Evolutionary conservation across 345 rosid genomes (phyloP).

Genomic region (Physaria fendleri): DNA sequence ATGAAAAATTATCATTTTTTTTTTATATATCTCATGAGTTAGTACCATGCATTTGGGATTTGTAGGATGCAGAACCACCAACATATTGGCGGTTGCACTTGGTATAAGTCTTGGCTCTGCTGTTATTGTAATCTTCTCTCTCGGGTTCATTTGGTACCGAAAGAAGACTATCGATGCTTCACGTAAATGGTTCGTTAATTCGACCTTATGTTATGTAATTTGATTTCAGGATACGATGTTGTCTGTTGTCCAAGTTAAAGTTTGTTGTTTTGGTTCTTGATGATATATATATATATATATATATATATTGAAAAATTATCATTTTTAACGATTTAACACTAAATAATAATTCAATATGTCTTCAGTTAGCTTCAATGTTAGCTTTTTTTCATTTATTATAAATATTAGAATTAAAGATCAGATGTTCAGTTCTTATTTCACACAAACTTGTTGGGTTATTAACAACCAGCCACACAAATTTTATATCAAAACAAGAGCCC

Average conservation of each 20-base stretch:
- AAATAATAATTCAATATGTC: too few species aligned
- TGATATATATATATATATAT: too few species aligned
- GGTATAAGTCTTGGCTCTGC: slow-evolving; percentile 60
- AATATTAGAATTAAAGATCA: too few species aligned
- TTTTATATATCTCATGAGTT: slow-evolving; percentile 1
- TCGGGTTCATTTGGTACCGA: slow-evolving; percentile 53
- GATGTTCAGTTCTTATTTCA: too few species aligned
- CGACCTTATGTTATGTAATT: not conserved
- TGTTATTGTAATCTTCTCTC: slow-evolving; percentile 37
- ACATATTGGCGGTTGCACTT: slow-evolving; percentile 59
- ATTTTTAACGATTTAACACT: too few species aligned
- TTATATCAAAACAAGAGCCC: too few species aligned
- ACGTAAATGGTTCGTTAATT: slow-evolving; percentile 45
- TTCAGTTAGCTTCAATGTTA: too few species aligned
- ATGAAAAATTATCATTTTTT: too few species aligned
- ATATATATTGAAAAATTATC: too few species aligned
- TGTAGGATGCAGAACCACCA: slow-evolving; percentile 51
- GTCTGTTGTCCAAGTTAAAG: not conserved
- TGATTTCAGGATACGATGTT: not conserved
- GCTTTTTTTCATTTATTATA: too few species aligned
- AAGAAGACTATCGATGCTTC: slow-evolving; percentile 35
- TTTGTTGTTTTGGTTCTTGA: not conserved
- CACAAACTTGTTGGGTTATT: too few species aligned
- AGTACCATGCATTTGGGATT: slow-evolving; percentile 11
- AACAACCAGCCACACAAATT: too few species aligned